Conservation (phyloP, 225 moss, liverwort and hornwort genomes). For the Thuidium tamariscinum region DNA sequence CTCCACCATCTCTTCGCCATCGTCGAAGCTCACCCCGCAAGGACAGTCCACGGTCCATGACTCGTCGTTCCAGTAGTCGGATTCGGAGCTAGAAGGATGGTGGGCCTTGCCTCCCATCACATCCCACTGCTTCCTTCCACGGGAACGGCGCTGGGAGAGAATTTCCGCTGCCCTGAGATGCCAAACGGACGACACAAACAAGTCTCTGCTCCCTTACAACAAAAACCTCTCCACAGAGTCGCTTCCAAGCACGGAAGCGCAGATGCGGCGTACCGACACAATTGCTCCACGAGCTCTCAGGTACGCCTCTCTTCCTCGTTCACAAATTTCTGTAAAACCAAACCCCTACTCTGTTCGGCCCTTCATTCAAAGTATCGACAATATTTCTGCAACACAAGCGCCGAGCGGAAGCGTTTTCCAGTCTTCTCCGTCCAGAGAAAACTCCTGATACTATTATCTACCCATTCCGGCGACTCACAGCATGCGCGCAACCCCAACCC, state of each 20-base stretch:
- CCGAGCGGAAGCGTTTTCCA: background rate
- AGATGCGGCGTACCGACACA: background rate
- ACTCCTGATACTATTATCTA: background rate
- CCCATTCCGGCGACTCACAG: background rate
- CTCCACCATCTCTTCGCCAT: slow-evolving; percentile 99
- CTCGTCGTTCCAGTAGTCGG: slow-evolving; percentile 97
- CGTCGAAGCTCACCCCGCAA: slow-evolving; percentile 96
- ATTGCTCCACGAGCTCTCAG: background rate
- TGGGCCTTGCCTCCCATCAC: slow-evolving; percentile 89
- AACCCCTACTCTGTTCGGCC: background rate
- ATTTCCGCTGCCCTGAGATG: background rate
- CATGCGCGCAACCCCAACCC: background rate
- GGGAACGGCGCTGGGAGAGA: background rate
- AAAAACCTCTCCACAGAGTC: background rate
- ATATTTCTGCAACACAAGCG: background rate
- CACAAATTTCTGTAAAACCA: background rate
- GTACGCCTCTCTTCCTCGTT: background rate
- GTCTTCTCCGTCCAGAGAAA: background rate
- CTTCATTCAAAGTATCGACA: background rate
- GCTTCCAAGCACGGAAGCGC: background rate
- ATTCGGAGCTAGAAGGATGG: slow-evolving; percentile 91
- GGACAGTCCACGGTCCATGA: slow-evolving; percentile 98
- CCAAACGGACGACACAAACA: background rate
- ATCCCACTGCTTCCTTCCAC: slow-evolving; percentile 10
- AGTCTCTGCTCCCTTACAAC: background rate